Evolutionary conservation across 306 rosid genomes (phyloP).

Genomic region (Acacia acuminata): DNA sequence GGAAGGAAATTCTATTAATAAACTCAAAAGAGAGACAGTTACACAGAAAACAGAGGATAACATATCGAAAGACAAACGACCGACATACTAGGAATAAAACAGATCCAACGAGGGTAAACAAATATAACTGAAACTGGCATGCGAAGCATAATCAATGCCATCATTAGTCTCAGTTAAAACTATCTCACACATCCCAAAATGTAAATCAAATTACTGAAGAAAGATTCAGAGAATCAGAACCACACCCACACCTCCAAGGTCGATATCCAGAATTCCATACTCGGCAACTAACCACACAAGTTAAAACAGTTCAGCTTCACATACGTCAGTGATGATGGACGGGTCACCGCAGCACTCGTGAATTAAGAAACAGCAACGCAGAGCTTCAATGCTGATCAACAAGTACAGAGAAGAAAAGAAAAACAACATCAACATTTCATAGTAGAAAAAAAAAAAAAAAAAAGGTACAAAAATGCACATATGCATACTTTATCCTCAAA

Average conservation of each 20-base stretch:
- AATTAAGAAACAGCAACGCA: slow-evolving; percentile 83
- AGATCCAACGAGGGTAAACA: too few relatives aligned
- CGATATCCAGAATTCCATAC: background rate
- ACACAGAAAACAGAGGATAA: too few relatives aligned
- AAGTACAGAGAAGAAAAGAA: background rate
- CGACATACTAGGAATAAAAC: too few relatives aligned
- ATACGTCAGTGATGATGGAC: slow-evolving; percentile 43
- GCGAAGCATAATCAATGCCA: too few relatives aligned
- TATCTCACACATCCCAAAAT: background rate
- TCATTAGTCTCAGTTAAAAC: too few relatives aligned
- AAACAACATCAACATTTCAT: background rate
- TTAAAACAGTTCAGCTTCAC: background rate
- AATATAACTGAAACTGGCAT: too few relatives aligned
- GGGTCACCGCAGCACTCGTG: slow-evolving; percentile 98
- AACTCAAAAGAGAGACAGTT: too few relatives aligned
- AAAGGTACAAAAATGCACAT: too few relatives aligned
- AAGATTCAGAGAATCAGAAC: background rate
- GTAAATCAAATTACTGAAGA: background rate
- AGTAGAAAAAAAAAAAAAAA: too few relatives aligned
- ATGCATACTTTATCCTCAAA: too few relatives aligned
- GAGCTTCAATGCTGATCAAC: slow-evolving; percentile 70
- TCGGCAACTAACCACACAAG: background rate
- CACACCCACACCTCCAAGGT: background rate
- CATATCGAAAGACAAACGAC: too few relatives aligned
- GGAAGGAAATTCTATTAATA: too few relatives aligned